Base-by-base conservation (phyloP, 345 rosid genomes). In the Populus nigra region DNA sequence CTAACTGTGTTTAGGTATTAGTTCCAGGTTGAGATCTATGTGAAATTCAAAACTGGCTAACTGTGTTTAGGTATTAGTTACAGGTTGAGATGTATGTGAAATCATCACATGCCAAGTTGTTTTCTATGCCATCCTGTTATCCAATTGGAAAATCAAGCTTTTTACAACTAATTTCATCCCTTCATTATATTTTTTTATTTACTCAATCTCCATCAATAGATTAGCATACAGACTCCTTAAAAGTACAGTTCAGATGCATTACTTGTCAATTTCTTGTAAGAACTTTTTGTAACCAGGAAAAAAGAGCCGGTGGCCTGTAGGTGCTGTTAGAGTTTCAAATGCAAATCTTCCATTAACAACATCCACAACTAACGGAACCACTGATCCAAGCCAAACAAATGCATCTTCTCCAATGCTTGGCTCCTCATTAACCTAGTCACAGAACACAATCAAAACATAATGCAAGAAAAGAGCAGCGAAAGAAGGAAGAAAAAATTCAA, bases 281-380 rank as follows among this genome's bases (percentile, higher is more conserved):
- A 87, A 93, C 80, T 79, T 87, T 80, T 93, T 94, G 36, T 92
- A 88, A 72, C 92, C 98, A 8, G 99, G 99, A 77, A 80, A 93
- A 84, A 91, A 88, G 63, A 96, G 94, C 72, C 81, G 83, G 84
- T 85, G 71, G 39, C 88, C 92, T 0, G 94, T 93, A 20, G 97
- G 74, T 18, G 93, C 94, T 1, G 96, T 96, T 0, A 93, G 87
- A 73, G 96, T 88, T 88, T 96, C 99, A 72, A 91, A 93, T 10
- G 93, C 89, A 86, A 88, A 96, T 88, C 92, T 89, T 65, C 89
- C 94, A 38, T 91, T 96, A 33, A 82, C 84, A 65, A 86, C 80
- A 86, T 93, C 98, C 5, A 85, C 92, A 68, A 77, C 87, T 25
- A 93, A 81, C 36, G 99, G 96, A 84, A 89, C 79, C 69, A 92